phyloP scores from a whole-genome alignment of 768 basidiomycete species.

The Tulasnella sp. region DNA sequence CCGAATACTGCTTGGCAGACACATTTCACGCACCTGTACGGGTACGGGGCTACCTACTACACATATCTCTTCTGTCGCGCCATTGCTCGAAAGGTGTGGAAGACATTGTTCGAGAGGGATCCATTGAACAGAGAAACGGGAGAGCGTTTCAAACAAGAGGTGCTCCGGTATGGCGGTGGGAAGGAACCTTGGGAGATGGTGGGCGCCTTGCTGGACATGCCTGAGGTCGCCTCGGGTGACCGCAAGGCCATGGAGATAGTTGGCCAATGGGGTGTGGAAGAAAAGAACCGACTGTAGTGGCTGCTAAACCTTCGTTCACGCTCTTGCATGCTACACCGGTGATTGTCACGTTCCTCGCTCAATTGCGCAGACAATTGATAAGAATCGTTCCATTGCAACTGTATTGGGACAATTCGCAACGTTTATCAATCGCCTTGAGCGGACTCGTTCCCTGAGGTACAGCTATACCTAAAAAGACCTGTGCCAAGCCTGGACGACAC shows the following conservation, averaged over 20 bases:
- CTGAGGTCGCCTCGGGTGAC: conserved; percentile 59
- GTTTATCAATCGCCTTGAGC: too few species aligned
- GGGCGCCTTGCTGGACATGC: conserved; percentile 48
- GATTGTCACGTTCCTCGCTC: too few species aligned
- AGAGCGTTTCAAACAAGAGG: conserved; percentile 64
- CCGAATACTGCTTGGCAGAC: conserved; percentile 85
- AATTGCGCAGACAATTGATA: too few species aligned
- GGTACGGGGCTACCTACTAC: conserved; percentile 96
- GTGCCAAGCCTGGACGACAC: too few species aligned
- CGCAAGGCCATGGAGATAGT: conserved; percentile 78
- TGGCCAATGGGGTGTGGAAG: conserved; percentile 76
- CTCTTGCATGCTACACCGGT: too few species aligned
- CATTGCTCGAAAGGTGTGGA: conserved; percentile 88
- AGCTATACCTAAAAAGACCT: too few species aligned
- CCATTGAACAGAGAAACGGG: conserved; percentile 64
- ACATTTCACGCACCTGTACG: conserved; percentile 88
- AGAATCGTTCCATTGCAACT: too few species aligned
- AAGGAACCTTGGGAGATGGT: conserved; percentile 94
- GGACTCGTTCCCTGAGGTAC: too few species aligned
- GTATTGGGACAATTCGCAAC: too few species aligned
- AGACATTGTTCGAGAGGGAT: conserved; percentile 51
- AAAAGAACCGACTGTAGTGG: conserved; percentile 24
- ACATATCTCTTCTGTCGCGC: conserved; percentile 94
- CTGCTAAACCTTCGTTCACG: too few species aligned
- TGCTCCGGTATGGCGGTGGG: conserved; percentile 75